phyloP scores from a whole-genome alignment of 805 yeast species.

The Metschnikowia lunata region DNA sequence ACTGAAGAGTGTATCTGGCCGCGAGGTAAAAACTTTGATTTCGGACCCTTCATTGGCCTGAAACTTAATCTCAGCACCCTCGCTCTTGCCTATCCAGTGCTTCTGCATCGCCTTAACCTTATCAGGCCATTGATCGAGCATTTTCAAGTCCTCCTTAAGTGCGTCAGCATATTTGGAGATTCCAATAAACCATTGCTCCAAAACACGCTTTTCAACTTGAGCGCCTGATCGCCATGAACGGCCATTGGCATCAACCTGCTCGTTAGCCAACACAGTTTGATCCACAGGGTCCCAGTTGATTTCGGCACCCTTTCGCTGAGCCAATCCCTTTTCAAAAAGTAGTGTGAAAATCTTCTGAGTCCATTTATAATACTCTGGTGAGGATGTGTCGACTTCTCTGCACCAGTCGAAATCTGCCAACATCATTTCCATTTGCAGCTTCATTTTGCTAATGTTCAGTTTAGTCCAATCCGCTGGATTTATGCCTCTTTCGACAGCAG shows the following conservation, averaged over 20 bases:
- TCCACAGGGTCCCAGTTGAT: conserved; percentile 99
- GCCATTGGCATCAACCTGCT: conserved; percentile 90
- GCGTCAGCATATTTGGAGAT: conserved; percentile 78
- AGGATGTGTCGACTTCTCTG: conserved; percentile 79
- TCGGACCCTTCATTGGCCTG: conserved; percentile 19
- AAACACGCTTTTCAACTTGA: conserved; percentile 69
- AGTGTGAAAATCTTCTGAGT: conserved; percentile 83
- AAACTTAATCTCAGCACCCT: conserved; percentile 70
- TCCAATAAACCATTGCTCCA: conserved; percentile 92
- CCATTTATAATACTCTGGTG: conserved; percentile 85
- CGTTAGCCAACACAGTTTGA: conserved; percentile 88
- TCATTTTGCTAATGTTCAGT: conserved; percentile 79
- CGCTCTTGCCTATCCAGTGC: conserved; percentile 90
- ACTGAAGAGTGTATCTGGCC: conserved; percentile 83
- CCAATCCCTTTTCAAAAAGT: conserved; percentile 70
- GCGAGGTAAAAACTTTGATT: conserved; percentile 70
- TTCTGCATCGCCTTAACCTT: conserved; percentile 87
- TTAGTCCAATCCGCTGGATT: conserved; percentile 83
- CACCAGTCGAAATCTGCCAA: conserved; percentile 92
- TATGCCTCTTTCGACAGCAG: conserved; percentile 82
- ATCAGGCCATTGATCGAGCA: conserved; percentile 75
- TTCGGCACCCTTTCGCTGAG: conserved; percentile 80
- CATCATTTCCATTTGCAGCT: conserved; percentile 72
- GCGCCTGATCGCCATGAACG: conserved; percentile 98
- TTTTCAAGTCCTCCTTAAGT: conserved; percentile 58